These are phyloP conservation scores for Colletotrichum shisoi DNA, from an alignment of 2,329 filamentous ascomycete genomes.

Conservation along the genomic window DNA sequence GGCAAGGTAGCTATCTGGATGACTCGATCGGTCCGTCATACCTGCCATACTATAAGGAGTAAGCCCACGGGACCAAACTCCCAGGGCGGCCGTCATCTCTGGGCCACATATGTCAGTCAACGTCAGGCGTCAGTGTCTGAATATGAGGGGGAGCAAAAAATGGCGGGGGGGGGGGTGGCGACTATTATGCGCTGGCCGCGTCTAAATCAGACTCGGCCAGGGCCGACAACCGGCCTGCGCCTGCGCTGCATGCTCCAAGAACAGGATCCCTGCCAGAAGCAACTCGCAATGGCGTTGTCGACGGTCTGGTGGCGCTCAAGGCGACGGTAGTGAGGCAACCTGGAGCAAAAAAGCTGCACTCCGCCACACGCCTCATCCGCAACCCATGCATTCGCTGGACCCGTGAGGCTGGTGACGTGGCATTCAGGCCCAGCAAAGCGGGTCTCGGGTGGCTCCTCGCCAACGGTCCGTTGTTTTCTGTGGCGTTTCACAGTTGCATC, in stretches of 20 bases:
- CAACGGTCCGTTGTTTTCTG: slow-evolving; percentile 26
- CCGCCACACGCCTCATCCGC: slow-evolving; percentile 40
- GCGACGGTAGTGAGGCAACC: slow-evolving; percentile 35
- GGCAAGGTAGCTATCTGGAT: slow-evolving; percentile 9
- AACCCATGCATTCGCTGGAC: slow-evolving; percentile 11
- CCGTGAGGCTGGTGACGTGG: slow-evolving; percentile 41
- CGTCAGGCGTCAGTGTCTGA: background rate
- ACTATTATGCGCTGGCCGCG: slow-evolving; percentile 39
- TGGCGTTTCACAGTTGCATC: slow-evolving; percentile 28
- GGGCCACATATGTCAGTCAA: slow-evolving; percentile 4
- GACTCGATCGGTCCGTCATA: slow-evolving; percentile 18
- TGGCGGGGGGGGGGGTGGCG: slow-evolving; percentile 38
- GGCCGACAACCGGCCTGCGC: slow-evolving; percentile 15
- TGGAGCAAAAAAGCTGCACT: slow-evolving; percentile 33
- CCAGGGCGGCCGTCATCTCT: background rate
- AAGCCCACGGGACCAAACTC: slow-evolving; percentile 4
- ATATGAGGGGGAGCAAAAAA: slow-evolving; percentile 4
- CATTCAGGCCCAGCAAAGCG: slow-evolving; percentile 22
- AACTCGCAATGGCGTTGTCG: slow-evolving; percentile 21
- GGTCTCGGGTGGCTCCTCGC: slow-evolving; percentile 36
- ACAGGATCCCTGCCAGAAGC: slow-evolving; percentile 23
- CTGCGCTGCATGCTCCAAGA: slow-evolving; percentile 14
- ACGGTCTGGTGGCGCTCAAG: slow-evolving; percentile 26
- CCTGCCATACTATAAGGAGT: background rate
- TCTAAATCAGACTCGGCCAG: slow-evolving; percentile 27